Conservation (phyloP, 257 asterid genomes). For the Avicennia marina region DNA sequence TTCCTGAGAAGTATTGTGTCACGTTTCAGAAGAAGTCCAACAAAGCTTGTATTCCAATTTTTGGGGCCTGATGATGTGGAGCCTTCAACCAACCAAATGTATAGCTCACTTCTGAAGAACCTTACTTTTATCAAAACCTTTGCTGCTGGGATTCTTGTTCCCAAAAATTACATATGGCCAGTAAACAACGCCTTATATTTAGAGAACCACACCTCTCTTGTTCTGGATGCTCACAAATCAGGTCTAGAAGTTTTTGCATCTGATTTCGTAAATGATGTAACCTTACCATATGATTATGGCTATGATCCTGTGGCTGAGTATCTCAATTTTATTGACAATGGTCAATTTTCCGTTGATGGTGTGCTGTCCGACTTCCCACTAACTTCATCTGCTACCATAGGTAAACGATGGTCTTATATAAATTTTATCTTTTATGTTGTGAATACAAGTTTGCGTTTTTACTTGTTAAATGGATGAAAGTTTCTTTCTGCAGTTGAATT, state of each 20-base stretch:
- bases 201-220: conserved; percentile 44
- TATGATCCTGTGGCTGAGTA: conserved; percentile 80
- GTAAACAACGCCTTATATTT: conserved; percentile 40
- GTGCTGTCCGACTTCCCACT: conserved; percentile 75
- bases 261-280: conserved; percentile 49
- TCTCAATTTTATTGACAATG: conserved; percentile 60
- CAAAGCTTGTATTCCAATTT: conserved; percentile 71
- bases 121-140: conserved; percentile 67
- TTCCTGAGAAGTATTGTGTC: conserved; percentile 56
- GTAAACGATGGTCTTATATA: conserved; percentile 21
- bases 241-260: conserved; percentile 79
- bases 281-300: conserved; percentile 53
- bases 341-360: conserved; percentile 77
- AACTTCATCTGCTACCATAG: conserved; percentile 65
- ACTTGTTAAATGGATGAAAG: no score
- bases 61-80: conserved; percentile 43
- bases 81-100: conserved; percentile 74
- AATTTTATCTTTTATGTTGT: no score
- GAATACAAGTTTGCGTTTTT: no score
- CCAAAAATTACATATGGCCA: conserved; percentile 68
- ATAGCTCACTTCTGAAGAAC: conserved; percentile 51
- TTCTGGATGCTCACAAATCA: conserved; percentile 60
- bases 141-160: conserved; percentile 81
- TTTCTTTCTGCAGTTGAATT: no score
- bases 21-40: conserved; percentile 40